Evolutionary conservation across 345 rosid species (phyloP).

Genomic region (Eucalyptus tenuipes): DNA sequence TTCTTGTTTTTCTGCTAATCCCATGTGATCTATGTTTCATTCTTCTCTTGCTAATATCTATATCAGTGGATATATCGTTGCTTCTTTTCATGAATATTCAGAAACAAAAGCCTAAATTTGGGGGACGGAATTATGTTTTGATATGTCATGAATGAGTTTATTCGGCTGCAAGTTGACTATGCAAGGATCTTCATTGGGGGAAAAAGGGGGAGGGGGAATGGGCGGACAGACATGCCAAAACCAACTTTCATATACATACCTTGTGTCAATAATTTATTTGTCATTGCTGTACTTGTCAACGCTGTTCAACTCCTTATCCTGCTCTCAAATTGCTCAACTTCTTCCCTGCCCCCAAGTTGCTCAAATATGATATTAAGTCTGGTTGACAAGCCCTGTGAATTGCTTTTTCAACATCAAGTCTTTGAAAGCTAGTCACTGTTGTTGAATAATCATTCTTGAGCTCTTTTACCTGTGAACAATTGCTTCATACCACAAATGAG

Average conservation of each 20-base stretch:
- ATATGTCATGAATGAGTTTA: not conserved
- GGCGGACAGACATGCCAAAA: not conserved
- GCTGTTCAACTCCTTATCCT: not conserved
- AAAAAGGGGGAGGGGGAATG: fast-evolving
- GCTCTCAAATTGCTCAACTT: not conserved
- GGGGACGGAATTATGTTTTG: not conserved
- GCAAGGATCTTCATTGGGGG: not conserved
- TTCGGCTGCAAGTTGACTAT: not conserved
- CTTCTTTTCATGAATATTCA: not conserved
- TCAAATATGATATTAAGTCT: not conserved
- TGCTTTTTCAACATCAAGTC: not conserved
- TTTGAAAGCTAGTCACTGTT: not conserved
- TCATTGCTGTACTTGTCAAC: not conserved
- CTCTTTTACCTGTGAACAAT: not conserved
- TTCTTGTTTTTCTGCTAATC: not conserved
- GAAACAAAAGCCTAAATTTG: not conserved
- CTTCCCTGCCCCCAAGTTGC: not conserved
- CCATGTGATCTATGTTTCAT: not conserved
- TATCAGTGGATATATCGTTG: not conserved
- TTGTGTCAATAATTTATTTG: not conserved
- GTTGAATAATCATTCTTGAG: not conserved
- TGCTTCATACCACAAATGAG: not conserved
- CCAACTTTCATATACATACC: not conserved
- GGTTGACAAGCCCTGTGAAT: not conserved
- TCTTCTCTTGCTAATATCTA: not conserved